phyloP scores from a whole-genome alignment of 768 basidiomycete genomes.

The Boletus huronensis region DNA sequence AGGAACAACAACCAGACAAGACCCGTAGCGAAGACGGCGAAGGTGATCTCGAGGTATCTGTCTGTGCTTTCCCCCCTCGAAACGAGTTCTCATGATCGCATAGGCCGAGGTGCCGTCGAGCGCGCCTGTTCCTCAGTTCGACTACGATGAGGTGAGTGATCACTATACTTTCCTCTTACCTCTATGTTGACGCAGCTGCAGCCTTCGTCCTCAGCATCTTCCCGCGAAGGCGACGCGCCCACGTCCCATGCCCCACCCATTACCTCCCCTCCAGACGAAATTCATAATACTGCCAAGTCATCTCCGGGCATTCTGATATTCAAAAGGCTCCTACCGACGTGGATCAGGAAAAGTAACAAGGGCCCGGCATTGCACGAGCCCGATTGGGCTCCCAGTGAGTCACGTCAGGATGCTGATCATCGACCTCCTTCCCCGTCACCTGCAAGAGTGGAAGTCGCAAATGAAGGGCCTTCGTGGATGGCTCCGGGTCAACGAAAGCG shows the following conservation, averaged over 20 bases:
- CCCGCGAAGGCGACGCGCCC: too few species aligned
- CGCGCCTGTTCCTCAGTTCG: background rate
- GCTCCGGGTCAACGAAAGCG: background rate
- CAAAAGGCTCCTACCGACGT: background rate
- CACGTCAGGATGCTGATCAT: too few species aligned
- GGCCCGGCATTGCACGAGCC: background rate
- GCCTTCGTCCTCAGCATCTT: background rate
- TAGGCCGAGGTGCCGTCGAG: background rate
- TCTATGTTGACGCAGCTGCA: background rate
- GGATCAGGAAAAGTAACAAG: background rate
- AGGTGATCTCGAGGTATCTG: background rate
- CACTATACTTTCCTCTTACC: background rate
- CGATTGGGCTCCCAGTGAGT: background rate
- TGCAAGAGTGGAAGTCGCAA: background rate
- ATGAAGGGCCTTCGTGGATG: background rate
- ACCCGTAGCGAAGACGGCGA: background rate
- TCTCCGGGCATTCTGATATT: background rate
- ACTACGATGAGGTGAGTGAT: background rate
- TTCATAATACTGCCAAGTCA: rapidly evolving
- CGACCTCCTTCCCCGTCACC: background rate
- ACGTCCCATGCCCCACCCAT: too few species aligned
- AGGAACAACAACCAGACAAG: background rate
- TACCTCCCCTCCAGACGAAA: background rate
- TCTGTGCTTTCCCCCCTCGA: too few species aligned
- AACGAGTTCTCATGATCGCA: background rate